Base-by-base conservation (phyloP, 352 stramenopile species). In the Globisporangium megalacanthum region DNA sequence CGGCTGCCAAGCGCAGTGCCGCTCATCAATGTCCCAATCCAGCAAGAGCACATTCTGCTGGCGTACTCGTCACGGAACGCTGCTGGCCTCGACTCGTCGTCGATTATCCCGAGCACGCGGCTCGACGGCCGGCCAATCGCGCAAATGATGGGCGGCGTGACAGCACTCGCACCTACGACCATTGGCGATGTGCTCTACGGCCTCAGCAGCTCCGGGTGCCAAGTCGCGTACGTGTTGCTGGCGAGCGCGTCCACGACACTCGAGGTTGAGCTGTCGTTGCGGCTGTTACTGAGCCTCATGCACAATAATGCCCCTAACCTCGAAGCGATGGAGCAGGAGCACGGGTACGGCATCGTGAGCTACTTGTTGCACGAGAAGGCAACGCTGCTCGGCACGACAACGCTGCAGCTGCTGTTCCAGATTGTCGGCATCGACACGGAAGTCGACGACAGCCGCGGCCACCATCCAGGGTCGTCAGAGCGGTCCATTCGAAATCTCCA, bases 291-390 rank as follows among this genome's bases (percentile, higher is more conserved):
- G 46, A 52, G 66, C 17, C 42, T 69, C 13, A 70, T 84, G 47
- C 60, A 55, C 35, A 66, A 62, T 19, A 70, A 83, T 14, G 37
- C 64, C 6, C 58, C 60, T 17, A 88, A 87, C 51, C 52, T 88
- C 10, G 49, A 63, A 8, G 75, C 75, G 3, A 87, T 91, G 76
- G 79, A 89, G 37, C 52, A 71, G n/a, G 81, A 91, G 53, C 75
- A 84, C 54, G 81, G 81, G 1, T 91, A 91, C 56, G 79, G 79
- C 2, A 69, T 91, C 31, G 64, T 91, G 20, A 89, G 88, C 46
- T 84, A 62, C 48, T 56, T 91, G 9, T 61, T 91, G 10, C 81
- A 88, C 44, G 51, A 85, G 45, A 89, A 91, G 53, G 53, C 71
- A 19, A 49, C 57, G 17, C 37, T 84, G 9, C 61, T 91, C n/a